These are phyloP conservation scores for Mycogone perniciosa DNA, from an alignment of 2,329 filamentous ascomycete species.

Conservation along the genomic window DNA sequence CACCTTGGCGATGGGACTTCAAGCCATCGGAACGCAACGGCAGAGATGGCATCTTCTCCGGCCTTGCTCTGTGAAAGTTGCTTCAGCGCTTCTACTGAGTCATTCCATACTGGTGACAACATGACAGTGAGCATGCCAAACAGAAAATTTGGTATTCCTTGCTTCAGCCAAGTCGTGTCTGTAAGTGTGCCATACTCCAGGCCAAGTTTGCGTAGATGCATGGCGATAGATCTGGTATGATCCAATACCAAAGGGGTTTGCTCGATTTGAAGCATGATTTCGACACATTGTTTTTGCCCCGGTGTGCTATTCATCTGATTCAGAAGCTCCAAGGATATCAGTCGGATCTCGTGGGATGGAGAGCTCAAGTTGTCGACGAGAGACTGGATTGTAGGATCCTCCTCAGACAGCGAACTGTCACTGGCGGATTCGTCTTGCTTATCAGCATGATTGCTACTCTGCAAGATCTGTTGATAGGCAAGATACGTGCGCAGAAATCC, in stretches of 20 bases:
- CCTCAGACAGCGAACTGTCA: slow-evolving; percentile 39
- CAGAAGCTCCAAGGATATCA: slow-evolving; percentile 67
- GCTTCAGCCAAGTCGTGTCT: slow-evolving; percentile 58
- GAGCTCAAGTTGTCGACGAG: slow-evolving; percentile 69
- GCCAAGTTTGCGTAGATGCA: slow-evolving; percentile 76
- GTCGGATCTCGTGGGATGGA: slow-evolving; percentile 66
- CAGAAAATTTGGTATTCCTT: slow-evolving; percentile 72
- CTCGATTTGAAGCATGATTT: slow-evolving; percentile 70
- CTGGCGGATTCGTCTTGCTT: slow-evolving; percentile 31
- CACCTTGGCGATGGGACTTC: slow-evolving; percentile 49
- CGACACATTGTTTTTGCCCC: slow-evolving; percentile 23
- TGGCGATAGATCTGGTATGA: slow-evolving; percentile 69
- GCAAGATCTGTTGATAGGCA: slow-evolving; percentile 43
- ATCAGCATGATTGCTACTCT: slow-evolving; percentile 12
- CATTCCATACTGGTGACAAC: slow-evolving; percentile 81
- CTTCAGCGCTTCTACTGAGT: slow-evolving; percentile 68
- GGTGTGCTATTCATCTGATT: slow-evolving; percentile 42
- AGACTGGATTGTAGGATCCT: slow-evolving; percentile 55
- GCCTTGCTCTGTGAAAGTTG: slow-evolving; percentile 62
- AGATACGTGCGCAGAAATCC: slow-evolving; percentile 61
- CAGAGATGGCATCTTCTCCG: slow-evolving; percentile 67
- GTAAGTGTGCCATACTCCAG: slow-evolving; percentile 54
- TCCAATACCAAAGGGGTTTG: slow-evolving; percentile 71
- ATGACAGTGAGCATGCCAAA: slow-evolving; percentile 87
- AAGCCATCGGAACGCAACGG: slow-evolving; percentile 75